Conservation (phyloP, 352 stramenopile species). For the Pythium phragmiticola region DNA sequence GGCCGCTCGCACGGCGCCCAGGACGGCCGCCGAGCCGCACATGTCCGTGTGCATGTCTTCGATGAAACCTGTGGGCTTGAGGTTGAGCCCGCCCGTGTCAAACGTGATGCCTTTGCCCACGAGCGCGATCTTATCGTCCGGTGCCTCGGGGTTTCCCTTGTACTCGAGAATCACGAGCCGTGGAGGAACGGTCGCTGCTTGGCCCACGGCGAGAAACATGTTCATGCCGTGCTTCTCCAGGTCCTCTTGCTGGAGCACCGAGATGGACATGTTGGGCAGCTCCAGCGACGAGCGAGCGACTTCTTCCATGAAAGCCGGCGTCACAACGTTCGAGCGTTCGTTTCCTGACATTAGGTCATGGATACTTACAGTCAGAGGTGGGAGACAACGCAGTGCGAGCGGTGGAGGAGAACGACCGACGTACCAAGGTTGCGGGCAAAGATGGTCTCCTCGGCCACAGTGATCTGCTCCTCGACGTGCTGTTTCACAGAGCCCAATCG, state of each 20-base stretch:
- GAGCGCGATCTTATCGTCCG: conserved; percentile 69
- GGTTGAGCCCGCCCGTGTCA: conserved; percentile 93
- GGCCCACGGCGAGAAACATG: conserved; percentile 84
- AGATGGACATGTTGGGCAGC: conserved; percentile 77
- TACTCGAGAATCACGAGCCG: conserved; percentile 88
- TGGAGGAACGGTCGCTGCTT: conserved; percentile 65
- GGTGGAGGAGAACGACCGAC: neutral
- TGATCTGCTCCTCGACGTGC: conserved; percentile 61
- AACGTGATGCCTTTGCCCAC: conserved; percentile 95
- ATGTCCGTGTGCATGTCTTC: conserved; percentile 94
- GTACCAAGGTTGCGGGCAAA: conserved; percentile 81
- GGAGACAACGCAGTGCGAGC: too few relatives aligned
- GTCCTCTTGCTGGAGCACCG: conserved; percentile 78
- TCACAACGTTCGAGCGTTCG: conserved; percentile 73
- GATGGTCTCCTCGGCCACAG: conserved; percentile 78
- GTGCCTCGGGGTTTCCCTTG: conserved; percentile 54
- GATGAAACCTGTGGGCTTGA: conserved; percentile 91
- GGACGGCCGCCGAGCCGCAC: conserved; percentile 86
- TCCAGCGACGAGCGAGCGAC: conserved; percentile 61
- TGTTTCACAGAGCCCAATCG: conserved; percentile 17
- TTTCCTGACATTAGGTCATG: conserved; percentile 39
- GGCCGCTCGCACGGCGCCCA: conserved; percentile 75
- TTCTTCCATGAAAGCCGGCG: conserved; percentile 81
- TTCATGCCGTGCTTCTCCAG: conserved; percentile 77
- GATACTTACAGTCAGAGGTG: neutral